phyloP scores from a whole-genome alignment of 345 rosid genomes.

The Gossypium turneri region DNA sequence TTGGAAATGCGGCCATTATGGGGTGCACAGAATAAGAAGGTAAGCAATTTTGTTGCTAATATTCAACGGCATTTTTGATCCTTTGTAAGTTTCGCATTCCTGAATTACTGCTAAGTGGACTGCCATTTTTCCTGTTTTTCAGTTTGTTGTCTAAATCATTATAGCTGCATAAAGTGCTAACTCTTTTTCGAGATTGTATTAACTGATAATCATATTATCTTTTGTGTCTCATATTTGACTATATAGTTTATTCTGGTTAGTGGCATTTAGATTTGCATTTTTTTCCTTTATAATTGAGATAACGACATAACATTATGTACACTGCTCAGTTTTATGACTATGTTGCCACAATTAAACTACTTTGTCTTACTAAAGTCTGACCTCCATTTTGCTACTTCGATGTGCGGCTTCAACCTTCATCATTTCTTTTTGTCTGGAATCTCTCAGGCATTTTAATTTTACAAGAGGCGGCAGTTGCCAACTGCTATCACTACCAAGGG shows the following conservation, averaged over 20 bases:
- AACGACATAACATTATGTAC: background rate
- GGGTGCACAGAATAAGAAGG: conserved; percentile 40
- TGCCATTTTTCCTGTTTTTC: conserved; percentile 4
- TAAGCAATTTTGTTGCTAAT: conserved; percentile 16
- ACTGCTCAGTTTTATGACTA: background rate
- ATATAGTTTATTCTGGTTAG: background rate
- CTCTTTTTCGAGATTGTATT: conserved; percentile 1
- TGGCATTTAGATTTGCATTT: conserved; percentile 2
- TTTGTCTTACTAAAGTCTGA: background rate
- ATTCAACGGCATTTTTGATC: background rate
- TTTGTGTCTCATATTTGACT: background rate
- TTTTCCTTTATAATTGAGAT: background rate
- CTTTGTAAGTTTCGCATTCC: background rate
- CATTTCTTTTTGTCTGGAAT: background rate
- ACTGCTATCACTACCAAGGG: background rate
- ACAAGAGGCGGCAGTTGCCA: background rate
- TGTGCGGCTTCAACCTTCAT: too few species aligned
- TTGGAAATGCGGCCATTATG: conserved; percentile 64
- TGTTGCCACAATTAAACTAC: background rate
- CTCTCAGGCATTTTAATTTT: background rate
- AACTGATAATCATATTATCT: background rate
- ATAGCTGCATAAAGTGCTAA: background rate
- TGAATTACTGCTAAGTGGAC: background rate
- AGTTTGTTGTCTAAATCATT: conserved; percentile 5
- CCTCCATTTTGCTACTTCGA: background rate